Evolutionary conservation across 2,329 filamentous ascomycete species (phyloP).

Genomic region (Dactylellina sp.): DNA sequence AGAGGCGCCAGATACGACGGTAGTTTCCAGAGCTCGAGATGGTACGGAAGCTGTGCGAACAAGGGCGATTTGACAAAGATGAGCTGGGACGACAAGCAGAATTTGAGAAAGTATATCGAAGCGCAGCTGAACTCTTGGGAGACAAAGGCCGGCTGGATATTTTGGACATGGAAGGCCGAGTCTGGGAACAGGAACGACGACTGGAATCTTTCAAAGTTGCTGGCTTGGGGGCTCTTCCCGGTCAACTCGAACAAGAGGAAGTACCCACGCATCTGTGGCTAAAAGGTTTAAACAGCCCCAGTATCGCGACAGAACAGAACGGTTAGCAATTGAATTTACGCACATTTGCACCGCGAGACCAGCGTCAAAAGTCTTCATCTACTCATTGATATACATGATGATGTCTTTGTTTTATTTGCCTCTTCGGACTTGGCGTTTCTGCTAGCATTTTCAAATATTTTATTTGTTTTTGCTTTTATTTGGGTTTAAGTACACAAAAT

Average conservation of each 20-base stretch:
- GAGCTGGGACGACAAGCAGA: constrained; percentile 40
- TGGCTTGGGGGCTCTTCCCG: constrained; percentile 25
- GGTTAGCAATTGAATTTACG: too few relatives aligned
- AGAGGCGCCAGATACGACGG: constrained; percentile 72
- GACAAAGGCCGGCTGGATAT: constrained; percentile 69
- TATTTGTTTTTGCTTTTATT: neutral
- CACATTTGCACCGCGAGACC: too few relatives aligned
- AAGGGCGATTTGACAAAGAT: constrained; percentile 13
- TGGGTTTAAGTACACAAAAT: neutral
- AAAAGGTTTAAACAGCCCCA: too few relatives aligned
- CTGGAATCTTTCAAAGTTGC: constrained; percentile 44
- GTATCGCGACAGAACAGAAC: too few relatives aligned
- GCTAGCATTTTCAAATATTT: neutral
- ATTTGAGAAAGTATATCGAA: constrained; percentile 64
- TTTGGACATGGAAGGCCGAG: constrained; percentile 73
- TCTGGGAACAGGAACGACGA: constrained; percentile 67
- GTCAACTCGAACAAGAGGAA: constrained; percentile 14
- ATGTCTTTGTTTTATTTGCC: neutral
- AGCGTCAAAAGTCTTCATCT: too few relatives aligned
- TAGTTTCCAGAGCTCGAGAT: constrained; percentile 68
- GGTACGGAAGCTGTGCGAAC: constrained; percentile 33
- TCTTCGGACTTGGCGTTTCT: neutral
- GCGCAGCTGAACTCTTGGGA: constrained; percentile 70
- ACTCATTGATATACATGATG: too few relatives aligned
- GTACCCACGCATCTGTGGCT: constrained; percentile 11